Percentiles rank a stretch among this genome's conserved stretches.
Evolutionary conservation across 1,284 basidiomycete genomes (phyloP).

Genomic region (Pyrrhoderma lamaoense): DNA sequence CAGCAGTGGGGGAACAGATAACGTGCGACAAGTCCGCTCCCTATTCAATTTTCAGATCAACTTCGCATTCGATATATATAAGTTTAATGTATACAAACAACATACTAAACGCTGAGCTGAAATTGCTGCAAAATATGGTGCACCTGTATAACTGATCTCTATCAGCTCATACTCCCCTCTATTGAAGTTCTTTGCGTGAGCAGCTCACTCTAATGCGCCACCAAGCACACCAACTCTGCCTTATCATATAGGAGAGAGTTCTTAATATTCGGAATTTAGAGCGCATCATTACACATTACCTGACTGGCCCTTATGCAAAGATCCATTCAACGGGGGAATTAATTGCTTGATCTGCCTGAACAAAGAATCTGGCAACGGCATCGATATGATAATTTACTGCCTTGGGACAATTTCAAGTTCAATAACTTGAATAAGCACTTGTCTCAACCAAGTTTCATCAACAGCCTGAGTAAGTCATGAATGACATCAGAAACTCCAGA

Average conservation of each 20-base stretch:
- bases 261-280: not conserved
- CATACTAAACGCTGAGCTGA: slow-evolving; percentile 76
- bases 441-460: too few species aligned
- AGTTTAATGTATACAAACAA: slow-evolving; percentile 16
- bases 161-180: not conserved
- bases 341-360: slow-evolving; percentile 68
- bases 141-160: slow-evolving; percentile 76
- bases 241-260: slow-evolving; percentile 22
- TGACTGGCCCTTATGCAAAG: slow-evolving; percentile 94
- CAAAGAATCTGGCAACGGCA: slow-evolving; percentile 53
- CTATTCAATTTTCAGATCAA: slow-evolving; percentile 30
- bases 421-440: too few species aligned
- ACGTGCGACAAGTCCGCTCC: slow-evolving; percentile 95
- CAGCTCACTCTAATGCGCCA: slow-evolving; percentile 80
- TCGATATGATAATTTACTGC: slow-evolving; percentile 22
- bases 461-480: too few species aligned
- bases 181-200: not conserved
- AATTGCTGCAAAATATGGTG: slow-evolving; percentile 90
- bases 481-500: too few species aligned
- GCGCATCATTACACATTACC: slow-evolving; percentile 38
- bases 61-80: slow-evolving; percentile 2
- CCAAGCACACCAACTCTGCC: slow-evolving; percentile 91
- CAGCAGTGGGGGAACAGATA: slow-evolving; percentile 89
- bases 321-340: slow-evolving; percentile 78
- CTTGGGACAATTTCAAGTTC: too few species aligned